Evolutionary conservation across 2,329 filamentous ascomycete genomes (phyloP).

Genomic region (Lecanicillium sp.): DNA sequence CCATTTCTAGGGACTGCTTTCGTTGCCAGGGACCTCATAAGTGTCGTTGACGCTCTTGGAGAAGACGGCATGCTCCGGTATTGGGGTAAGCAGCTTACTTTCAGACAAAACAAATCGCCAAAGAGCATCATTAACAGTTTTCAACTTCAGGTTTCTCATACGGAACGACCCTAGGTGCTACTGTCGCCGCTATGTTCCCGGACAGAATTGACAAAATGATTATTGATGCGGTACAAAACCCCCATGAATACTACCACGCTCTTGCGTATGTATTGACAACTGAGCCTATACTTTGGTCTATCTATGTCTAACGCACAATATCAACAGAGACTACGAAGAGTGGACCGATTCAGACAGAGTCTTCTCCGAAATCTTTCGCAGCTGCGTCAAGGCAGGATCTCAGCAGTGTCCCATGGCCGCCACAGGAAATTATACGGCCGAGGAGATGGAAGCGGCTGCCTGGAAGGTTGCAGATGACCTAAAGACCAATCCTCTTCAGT

Average conservation of each 20-base stretch:
- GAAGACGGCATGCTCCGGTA: constrained; percentile 22
- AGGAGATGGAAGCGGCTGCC: constrained; percentile 22
- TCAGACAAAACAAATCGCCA: neutral
- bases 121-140: neutral
- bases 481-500: constrained; percentile 18
- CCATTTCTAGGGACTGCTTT: constrained; percentile 22
- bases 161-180: constrained; percentile 30
- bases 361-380: constrained; percentile 19
- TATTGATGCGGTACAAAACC: constrained; percentile 28
- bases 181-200: constrained; percentile 32
- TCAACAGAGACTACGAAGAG: constrained; percentile 15
- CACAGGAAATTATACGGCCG: constrained; percentile 18
- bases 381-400: constrained; percentile 17
- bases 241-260: constrained; percentile 24
- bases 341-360: constrained; percentile 18
- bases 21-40: constrained; percentile 27
- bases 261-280: constrained; percentile 4
- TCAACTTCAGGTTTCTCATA: constrained; percentile 23
- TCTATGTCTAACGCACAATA: neutral
- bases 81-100: constrained; percentile 18
- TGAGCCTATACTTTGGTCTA: no score
- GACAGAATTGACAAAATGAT: constrained; percentile 29
- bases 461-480: constrained; percentile 19
- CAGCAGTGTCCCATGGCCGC: no score
- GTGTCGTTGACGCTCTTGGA: constrained; percentile 25